Conservation (phyloP, 495 filamentous ascomycete species). For the Daldinia caldariorum region DNA sequence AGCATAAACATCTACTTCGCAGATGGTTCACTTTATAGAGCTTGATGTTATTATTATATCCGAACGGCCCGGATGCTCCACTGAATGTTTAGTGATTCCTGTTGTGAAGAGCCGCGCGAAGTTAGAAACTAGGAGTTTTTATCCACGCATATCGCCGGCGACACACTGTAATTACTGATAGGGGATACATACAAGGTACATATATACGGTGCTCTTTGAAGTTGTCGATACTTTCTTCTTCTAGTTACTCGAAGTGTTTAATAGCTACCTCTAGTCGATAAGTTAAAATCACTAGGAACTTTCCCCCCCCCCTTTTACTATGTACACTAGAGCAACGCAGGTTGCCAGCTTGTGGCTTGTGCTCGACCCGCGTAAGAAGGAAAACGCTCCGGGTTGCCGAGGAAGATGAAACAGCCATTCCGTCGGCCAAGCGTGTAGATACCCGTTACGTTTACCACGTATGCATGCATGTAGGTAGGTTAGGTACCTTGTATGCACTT, state of each 20-base stretch:
- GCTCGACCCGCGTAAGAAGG: constrained; percentile 17
- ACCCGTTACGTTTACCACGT: constrained; percentile 4
- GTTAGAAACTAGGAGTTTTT: not conserved
- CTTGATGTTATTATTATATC: not conserved
- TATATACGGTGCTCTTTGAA: not conserved
- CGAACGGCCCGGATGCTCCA: not conserved
- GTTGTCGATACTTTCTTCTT: no score
- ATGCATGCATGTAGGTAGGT: not conserved
- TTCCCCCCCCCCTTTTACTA: not conserved
- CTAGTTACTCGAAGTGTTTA: no score
- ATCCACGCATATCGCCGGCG: not conserved
- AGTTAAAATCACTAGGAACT: no score
- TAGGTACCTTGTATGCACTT: constrained; percentile 9
- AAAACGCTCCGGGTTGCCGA: constrained; percentile 8
- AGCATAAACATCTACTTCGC: constrained; percentile 15
- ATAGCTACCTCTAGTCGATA: no score
- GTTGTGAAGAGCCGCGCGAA: not conserved
- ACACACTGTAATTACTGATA: not conserved
- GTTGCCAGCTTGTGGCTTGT: constrained; percentile 5
- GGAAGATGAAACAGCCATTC: constrained; percentile 20
- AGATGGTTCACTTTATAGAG: not conserved
- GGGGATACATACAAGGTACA: not conserved
- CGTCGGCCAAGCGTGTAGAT: not conserved
- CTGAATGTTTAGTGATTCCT: not conserved
- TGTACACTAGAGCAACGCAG: not conserved